Percentiles rank a stretch among this genome's conserved stretches.
Conservation (phyloP, 169 alveolate species). For the Theileria sp. region DNA sequence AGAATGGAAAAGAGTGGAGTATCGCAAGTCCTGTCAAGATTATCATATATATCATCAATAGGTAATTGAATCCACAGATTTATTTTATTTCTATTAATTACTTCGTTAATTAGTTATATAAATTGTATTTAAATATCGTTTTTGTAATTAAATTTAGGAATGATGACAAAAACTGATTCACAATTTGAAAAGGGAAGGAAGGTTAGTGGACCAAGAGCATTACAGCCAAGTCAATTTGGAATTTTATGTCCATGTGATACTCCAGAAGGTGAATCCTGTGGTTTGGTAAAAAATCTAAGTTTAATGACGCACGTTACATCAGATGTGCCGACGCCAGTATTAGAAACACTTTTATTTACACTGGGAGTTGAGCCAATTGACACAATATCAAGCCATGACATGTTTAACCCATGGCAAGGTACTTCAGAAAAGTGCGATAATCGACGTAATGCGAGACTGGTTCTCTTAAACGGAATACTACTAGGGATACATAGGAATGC, state of each 20-base stretch:
- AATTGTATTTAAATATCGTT: constrained; percentile 10
- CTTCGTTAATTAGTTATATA: constrained; percentile 2
- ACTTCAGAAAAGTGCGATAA: constrained; percentile 77
- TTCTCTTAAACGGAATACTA: constrained; percentile 92
- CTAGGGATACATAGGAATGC: constrained; percentile 91
- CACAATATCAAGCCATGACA: constrained; percentile 58
- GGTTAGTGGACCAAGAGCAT: constrained; percentile 98
- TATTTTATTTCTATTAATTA: not conserved
- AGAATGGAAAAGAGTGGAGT: constrained; percentile 98
- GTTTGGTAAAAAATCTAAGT: constrained; percentile 96
- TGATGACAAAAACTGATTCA: constrained; percentile 88
- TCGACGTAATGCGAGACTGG: constrained; percentile 52
- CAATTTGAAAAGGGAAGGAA: constrained; percentile 90
- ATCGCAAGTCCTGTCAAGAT: constrained; percentile 93
- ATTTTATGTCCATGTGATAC: constrained; percentile 99
- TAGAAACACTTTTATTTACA: constrained; percentile 69
- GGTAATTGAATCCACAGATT: constrained; percentile 30
- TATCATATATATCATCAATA: constrained; percentile 91
- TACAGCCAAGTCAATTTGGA: constrained; percentile 99
- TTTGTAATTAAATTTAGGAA: constrained; percentile 59
- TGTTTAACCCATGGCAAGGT: constrained; percentile 53
- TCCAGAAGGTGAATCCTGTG: constrained; percentile 99
- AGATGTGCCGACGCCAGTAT: constrained; percentile 85
- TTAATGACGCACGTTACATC: constrained; percentile 97
- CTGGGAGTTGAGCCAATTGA: constrained; percentile 80